Base-by-base conservation (phyloP, 805 yeast genomes). In the Suhomyces faveliae region DNA sequence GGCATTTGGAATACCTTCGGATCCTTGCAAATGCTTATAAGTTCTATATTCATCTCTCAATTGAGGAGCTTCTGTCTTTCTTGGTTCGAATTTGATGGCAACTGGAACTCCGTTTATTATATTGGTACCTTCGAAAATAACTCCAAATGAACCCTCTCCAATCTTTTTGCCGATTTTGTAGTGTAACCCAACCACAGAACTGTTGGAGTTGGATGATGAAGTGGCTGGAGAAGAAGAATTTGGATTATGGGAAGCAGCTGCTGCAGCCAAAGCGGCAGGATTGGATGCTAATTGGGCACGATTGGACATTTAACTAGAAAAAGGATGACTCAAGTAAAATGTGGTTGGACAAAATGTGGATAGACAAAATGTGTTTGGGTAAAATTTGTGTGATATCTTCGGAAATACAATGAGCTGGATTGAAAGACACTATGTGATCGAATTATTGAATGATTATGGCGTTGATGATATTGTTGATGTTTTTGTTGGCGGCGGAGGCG, bases 61-160 rank as follows among this genome's bases (percentile, higher is more conserved):
- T 59, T 87, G 95, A 3, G 95, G 95, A 1, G 94, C 91, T 57
- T 87, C 94, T 2, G 88, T 80, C 58, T 84, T 83, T 51, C 91
- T 73, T 21, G 89, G 87, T 63, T 86, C 95, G 61, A 87, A 87
- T 64, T 87, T 87, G 60, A 87, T 85, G 3, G 91, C 94, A 25
- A 87, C 92, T 19, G 82, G 76, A 12, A 68, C 73, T 42, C 83
- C 81, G 53, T 85, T 79, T 51, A 87, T 70, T 51, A 87, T 69
- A 60, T 87, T 88, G 48, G 82, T 79, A 35, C 95, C 95, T 68
- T 87, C 90, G 64, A 87, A 87, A 45, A 87, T 84, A 7, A 87
- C 86, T 29, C 95, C 95, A 71, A 87, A 87, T 0, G 94, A 86
- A 2, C 95, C 95, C 62, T 87, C 94, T 30, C 95, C 95, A 46